These are phyloP conservation scores for Rhizopogon sp. DNA, from an alignment of 768 basidiomycete genomes.

Conservation along the genomic window DNA sequence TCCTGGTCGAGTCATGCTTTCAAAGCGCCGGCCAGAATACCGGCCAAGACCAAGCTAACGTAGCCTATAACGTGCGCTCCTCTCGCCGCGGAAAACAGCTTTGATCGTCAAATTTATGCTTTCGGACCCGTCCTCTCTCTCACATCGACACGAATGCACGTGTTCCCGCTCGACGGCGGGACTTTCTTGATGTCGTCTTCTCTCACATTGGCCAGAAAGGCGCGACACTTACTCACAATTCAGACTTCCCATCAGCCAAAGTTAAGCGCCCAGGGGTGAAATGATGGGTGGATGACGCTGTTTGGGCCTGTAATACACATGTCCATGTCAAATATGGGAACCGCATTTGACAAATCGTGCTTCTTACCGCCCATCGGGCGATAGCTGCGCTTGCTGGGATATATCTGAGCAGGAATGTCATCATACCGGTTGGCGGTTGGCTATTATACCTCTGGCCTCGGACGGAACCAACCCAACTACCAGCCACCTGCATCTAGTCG, in stretches of 20 bases:
- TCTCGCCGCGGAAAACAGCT: not conserved
- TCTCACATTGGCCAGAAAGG: not conserved
- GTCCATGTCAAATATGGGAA: not conserved
- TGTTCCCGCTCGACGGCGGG: slow-evolving; percentile 5
- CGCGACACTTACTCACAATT: not conserved
- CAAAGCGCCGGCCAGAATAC: not conserved
- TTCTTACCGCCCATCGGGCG: not conserved
- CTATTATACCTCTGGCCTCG: not conserved
- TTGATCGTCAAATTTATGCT: not conserved
- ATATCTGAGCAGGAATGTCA: too few relatives aligned
- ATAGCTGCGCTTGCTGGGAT: not conserved
- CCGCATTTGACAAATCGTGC: too few relatives aligned
- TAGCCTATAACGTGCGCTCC: not conserved
- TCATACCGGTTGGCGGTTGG: not conserved
- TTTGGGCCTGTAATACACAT: not conserved
- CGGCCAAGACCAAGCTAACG: not conserved
- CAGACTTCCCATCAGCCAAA: not conserved
- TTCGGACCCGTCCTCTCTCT: slow-evolving; percentile 1
- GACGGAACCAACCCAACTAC: not conserved
- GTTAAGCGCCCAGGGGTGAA: too few relatives aligned
- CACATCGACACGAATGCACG: not conserved
- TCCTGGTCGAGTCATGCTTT: not conserved
- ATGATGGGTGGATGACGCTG: too few relatives aligned
- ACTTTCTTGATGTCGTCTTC: slow-evolving; percentile 17
- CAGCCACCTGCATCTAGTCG: not conserved